These are phyloP conservation scores for Lippia alba DNA, from an alignment of 305 asterid species.

Conservation along the genomic window DNA sequence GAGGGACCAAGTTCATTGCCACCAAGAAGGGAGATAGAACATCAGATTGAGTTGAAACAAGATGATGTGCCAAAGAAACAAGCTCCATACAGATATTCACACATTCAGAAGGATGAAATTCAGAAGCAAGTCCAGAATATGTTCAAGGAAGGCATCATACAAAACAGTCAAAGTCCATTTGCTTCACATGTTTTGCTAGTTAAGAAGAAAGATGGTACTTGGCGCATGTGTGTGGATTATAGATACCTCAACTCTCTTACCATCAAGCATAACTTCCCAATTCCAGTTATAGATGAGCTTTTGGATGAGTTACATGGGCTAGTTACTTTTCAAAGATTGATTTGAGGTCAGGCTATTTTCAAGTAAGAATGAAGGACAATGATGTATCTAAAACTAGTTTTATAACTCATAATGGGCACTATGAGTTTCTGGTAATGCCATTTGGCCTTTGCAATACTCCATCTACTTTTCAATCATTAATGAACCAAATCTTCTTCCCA, in stretches of 20 bases:
- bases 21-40: too few species aligned
- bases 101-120: too few species aligned
- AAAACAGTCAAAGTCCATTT: not conserved
- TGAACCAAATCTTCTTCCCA: not conserved
- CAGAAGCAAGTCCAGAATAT: too few species aligned
- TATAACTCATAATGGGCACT: not conserved
- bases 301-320: not conserved
- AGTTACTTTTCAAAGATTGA: not conserved
- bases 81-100: too few species aligned
- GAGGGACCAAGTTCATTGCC: too few species aligned
- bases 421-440: slow-evolving; percentile 3
- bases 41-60: too few species aligned
- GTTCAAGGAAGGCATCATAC: too few species aligned
- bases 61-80: too few species aligned
- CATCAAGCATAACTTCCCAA: not conserved
- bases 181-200: not conserved
- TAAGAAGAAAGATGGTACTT: not conserved
- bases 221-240: not conserved
- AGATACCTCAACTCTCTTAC: not conserved
- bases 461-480: not conserved
- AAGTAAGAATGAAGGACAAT: not conserved
- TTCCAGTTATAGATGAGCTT: not conserved
- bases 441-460: not conserved
- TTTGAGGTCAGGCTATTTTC: not conserved
- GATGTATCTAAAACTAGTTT: not conserved